A percentile compares a stretch with the other conserved stretches of the same genome.
Evolutionary conservation across 129 eudicot species (phyloP).

Genomic region (Artemisia annua): DNA sequence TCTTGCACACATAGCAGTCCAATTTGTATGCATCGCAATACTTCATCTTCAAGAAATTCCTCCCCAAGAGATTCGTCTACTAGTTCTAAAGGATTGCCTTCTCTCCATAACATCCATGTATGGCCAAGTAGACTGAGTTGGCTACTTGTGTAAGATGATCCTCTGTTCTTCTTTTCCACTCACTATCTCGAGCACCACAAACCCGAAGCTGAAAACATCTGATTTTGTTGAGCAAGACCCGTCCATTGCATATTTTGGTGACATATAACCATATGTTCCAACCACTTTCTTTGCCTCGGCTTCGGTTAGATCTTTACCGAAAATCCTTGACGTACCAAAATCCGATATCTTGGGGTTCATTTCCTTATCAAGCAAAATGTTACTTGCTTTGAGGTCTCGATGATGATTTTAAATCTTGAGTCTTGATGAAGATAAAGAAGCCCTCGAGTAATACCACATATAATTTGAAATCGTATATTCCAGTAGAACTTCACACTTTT

Average conservation of each 20-base stretch:
- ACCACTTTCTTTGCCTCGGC: conserved; percentile 28
- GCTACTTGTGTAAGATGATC: background rate
- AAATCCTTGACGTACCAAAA: conserved; percentile 43
- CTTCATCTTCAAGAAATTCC: conserved; percentile 20
- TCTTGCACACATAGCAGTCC: conserved; percentile 35
- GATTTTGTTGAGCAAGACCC: conserved; percentile 39
- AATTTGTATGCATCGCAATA: conserved; percentile 32
- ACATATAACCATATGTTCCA: conserved; percentile 41
- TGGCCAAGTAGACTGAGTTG: conserved; percentile 26
- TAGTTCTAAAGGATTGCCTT: conserved; percentile 25
- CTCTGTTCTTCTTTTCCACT: conserved; percentile 27
- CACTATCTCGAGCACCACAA: conserved; percentile 39
- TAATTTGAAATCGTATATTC: conserved; percentile 24
- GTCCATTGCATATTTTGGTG: conserved; percentile 32
- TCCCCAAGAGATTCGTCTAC: conserved; percentile 11
- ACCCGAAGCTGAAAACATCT: conserved; percentile 42
- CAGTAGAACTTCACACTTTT: conserved; percentile 21
- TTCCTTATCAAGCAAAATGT: conserved; percentile 33
- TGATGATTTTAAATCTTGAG: conserved; percentile 41
- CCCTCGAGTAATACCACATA: conserved; percentile 34
- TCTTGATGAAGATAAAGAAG: conserved; percentile 45
- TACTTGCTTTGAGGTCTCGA: conserved; percentile 41
- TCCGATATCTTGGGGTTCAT: conserved; percentile 45
- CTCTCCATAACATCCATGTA: conserved; percentile 38
- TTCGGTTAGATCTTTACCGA: conserved; percentile 22